Conservation (phyloP, 1,284 basidiomycete genomes). For the Ustilago tritici region DNA sequence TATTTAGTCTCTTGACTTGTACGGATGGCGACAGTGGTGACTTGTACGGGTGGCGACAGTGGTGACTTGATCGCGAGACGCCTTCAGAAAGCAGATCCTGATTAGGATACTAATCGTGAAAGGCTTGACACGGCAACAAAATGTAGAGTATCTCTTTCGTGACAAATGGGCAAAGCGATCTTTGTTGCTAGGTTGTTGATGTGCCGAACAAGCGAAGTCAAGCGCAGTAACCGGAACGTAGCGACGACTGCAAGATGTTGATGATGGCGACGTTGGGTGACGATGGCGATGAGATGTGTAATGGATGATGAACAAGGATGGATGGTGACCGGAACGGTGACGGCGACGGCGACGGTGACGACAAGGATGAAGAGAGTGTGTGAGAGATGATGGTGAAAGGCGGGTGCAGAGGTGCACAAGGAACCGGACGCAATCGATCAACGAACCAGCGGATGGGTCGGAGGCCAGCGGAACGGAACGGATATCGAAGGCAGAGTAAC, state of each 20-base stretch:
- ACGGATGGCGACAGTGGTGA: background rate
- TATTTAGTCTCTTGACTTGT: background rate
- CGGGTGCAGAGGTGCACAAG: conserved; percentile 29
- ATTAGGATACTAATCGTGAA: background rate
- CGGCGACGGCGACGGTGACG: conserved; percentile 9
- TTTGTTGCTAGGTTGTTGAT: background rate
- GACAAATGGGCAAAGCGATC: background rate
- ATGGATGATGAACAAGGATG: background rate
- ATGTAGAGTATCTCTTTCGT: background rate
- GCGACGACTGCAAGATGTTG: background rate
- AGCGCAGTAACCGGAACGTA: background rate
- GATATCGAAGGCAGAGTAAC: conserved; percentile 10
- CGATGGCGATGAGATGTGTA: conserved; percentile 1
- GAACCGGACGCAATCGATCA: conserved; percentile 11
- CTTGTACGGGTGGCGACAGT: background rate
- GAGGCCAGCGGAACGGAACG: conserved; percentile 12
- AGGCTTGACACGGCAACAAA: background rate
- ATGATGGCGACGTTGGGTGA: conserved; percentile 4
- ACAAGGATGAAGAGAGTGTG: background rate
- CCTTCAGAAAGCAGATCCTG: background rate
- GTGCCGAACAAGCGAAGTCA: background rate
- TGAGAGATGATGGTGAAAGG: conserved; percentile 18
- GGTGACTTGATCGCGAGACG: background rate
- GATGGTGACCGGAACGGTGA: no score
- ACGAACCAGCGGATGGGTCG: background rate